phyloP scores from a whole-genome alignment of 495 filamentous ascomycete species.

The Hyaloscypha finlandica region DNA sequence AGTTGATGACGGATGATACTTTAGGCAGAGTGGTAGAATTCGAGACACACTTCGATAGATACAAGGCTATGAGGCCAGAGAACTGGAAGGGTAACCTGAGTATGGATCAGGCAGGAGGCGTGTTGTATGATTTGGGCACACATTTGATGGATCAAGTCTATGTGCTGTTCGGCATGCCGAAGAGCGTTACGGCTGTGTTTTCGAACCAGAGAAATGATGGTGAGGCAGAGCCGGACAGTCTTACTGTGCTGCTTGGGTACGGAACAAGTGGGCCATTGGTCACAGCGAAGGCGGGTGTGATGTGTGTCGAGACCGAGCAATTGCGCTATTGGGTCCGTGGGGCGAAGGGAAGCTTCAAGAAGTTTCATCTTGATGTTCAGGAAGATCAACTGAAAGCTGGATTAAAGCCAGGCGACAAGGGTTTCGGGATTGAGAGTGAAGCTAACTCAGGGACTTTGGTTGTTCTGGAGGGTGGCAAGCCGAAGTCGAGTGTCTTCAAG shows the following conservation, averaged over 20 bases:
- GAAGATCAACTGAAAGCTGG: constrained; percentile 79
- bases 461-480: constrained; percentile 40
- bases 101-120: constrained; percentile 65
- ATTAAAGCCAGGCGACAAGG: constrained; percentile 60
- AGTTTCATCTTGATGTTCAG: constrained; percentile 77
- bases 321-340: constrained; percentile 81
- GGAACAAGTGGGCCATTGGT: constrained; percentile 53
- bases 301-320: constrained; percentile 71
- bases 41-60: constrained; percentile 84
- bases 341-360: constrained; percentile 78
- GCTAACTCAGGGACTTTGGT: constrained; percentile 44
- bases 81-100: constrained; percentile 70
- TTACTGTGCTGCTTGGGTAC: constrained; percentile 72
- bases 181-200: constrained; percentile 67
- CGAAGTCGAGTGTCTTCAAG: constrained; percentile 47
- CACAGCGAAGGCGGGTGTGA: constrained; percentile 68
- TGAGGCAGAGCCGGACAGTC: constrained; percentile 65
- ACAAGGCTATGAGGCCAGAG: constrained; percentile 57
- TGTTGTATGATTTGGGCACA: constrained; percentile 80
- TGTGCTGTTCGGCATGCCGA: constrained; percentile 75
- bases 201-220: constrained; percentile 63
- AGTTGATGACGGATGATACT: constrained; percentile 53
- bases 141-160: constrained; percentile 84
- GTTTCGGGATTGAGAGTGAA: constrained; percentile 65
- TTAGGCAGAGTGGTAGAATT: constrained; percentile 76